Evolutionary conservation across 169 alveolate species (phyloP), one percentile per base, ranked within the genome.

Genomic region (Plasmodium coatneyi): DNA sequence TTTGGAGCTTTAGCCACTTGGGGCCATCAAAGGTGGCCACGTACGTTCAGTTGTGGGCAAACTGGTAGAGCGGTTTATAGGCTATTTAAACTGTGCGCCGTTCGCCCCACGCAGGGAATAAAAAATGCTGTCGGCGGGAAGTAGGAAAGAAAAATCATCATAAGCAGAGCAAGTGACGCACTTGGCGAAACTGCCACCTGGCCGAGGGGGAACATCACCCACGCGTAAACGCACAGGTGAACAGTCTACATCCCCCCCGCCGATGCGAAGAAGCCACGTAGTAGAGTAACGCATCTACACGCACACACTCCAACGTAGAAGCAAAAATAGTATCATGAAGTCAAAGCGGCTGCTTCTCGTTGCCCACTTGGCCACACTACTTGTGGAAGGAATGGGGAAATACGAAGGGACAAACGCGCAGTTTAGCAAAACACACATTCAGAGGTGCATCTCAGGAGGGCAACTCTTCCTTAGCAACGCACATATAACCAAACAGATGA

Each of bases 401-500:
- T 30, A 79, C 39, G 72, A 89, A 25, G 36, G 79, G 70, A 22
- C 71, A 36, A 66, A 28, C 25, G 19, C 49, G 7, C 60, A 22
- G 7, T 84, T 30, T 72, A 66, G 43, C 32, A 86, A 49, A 46
- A 60, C 36, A 76, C 22, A 80, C 66, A 46, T 41, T 28, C 39
- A 92, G 34, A 52, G 54, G 56, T 34, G 54, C 92, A n/a, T 82
- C 52, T 54, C 60, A 14, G 82, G 39, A 34, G 90, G 70, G 70
- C 39, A 72, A 22, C 80, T 92, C 39, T 80, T 83, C 14, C 43
- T 83, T 32, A 82, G 56, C 22, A 78, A 80, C 74, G 30, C 82
- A n/a, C 49, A 92, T n/a, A 92, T 86, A 71, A 81, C 72, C 72
- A 92, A 72, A 76, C 71, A 83, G 32, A 10, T 81, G 25, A 89